Evolutionary conservation across 176 grass and related monocot genomes (phyloP).

Genomic region (Triticum dicoccoides): DNA sequence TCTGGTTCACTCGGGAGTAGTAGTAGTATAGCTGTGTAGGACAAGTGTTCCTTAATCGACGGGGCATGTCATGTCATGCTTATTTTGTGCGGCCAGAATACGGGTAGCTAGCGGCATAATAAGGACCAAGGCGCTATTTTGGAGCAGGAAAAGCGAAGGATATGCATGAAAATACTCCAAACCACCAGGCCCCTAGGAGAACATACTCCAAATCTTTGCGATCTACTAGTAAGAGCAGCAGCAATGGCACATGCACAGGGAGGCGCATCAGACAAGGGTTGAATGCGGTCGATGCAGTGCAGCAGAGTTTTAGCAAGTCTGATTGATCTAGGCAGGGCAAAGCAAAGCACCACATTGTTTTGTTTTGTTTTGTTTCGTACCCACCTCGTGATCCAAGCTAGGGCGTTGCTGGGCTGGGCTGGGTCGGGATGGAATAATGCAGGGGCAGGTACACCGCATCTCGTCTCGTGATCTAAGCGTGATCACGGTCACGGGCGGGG

Average conservation of each 20-base stretch:
- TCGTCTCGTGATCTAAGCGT: constrained; percentile 13
- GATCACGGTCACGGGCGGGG: neutral
- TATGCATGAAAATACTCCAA: neutral
- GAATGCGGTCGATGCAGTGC: neutral
- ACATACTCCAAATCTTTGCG: no score
- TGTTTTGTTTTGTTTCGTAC: neutral
- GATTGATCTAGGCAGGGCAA: neutral
- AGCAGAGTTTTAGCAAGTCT: neutral
- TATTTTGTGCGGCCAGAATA: neutral
- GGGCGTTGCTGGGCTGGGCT: neutral
- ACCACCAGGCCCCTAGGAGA: no score
- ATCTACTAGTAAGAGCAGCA: no score
- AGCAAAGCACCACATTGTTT: neutral
- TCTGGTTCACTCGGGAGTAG: neutral
- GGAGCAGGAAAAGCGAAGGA: neutral
- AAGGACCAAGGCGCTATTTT: neutral
- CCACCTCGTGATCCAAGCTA: no score
- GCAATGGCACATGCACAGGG: neutral
- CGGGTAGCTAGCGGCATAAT: neutral
- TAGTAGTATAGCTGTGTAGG: no score
- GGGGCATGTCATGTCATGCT: neutral
- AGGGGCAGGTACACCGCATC: neutral
- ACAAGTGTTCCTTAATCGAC: neutral
- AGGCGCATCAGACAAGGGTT: neutral
- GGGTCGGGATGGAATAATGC: neutral